Evolutionary conservation across 345 rosid genomes (phyloP).

Genomic region (Nasturtium officinale): DNA sequence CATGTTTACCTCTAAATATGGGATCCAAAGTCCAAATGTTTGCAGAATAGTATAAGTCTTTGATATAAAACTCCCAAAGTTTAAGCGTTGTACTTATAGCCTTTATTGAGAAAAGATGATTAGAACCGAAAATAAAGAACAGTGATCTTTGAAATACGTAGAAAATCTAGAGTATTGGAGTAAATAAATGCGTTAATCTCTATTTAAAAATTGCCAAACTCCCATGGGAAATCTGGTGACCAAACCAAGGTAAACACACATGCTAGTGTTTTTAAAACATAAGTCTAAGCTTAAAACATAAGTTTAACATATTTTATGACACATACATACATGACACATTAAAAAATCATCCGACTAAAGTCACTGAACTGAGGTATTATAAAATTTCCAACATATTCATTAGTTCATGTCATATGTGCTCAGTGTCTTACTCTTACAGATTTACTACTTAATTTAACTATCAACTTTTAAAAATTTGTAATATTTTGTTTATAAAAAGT

Average conservation of each 20-base stretch:
- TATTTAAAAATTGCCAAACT: conserved; percentile 30
- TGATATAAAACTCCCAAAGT: background rate
- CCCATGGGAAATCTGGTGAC: conserved; percentile 34
- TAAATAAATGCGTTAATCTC: background rate
- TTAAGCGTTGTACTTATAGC: background rate
- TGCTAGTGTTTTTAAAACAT: conserved; percentile 25
- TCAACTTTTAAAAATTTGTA: background rate
- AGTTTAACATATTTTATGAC: no score
- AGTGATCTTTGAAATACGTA: background rate
- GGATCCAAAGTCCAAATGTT: conserved; percentile 11
- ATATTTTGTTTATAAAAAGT: background rate
- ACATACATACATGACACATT: no score
- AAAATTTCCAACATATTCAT: conserved; percentile 19
- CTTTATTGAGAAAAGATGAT: background rate
- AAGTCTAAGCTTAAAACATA: conserved; percentile 24
- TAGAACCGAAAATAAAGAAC: background rate
- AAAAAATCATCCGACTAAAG: conserved; percentile 5
- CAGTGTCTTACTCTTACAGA: background rate
- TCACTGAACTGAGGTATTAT: conserved; percentile 12
- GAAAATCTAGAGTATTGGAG: background rate
- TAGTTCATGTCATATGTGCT: conserved; percentile 13
- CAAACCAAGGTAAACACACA: conserved; percentile 42
- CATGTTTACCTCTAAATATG: background rate
- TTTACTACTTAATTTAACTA: background rate
- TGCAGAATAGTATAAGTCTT: background rate